Evolutionary conservation across 768 basidiomycete species (phyloP), one percentile per base, ranked within the genome.

Genomic region (Clavulina sp.): DNA sequence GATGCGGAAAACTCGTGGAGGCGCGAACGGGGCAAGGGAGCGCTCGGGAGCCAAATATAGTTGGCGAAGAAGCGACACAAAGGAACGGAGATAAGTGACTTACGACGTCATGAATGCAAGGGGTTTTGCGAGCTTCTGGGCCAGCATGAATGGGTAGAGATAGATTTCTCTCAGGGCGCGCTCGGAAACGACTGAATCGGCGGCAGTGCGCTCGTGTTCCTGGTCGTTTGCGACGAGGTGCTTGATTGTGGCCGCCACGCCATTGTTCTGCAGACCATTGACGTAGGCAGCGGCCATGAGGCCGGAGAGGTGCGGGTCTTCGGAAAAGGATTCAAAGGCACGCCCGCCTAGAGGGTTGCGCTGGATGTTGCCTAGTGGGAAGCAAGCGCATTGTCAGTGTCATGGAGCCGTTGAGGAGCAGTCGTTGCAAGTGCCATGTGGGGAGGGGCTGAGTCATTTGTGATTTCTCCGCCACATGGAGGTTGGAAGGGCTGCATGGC

Each of bases 341-440:
- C 28, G 36, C 4, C 63, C 63, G 18, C 62, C 60, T 1, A 61
- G 51, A 9, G 62, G 64, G 4, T 56, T 59, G 26, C 86, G 74
- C 63, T 86, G 85, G 48, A 84, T 85, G 61, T 89, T 88, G 61
- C 80, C 82, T n/a, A n/a, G n/a, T n/a, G n/a, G n/a, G n/a, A n/a
- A n/a, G n/a, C n/a, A n/a, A n/a, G n/a, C n/a, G n/a, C n/a, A n/a
- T n/a, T n/a, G n/a, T n/a, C n/a, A n/a, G n/a, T n/a, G n/a, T n/a
- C n/a, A n/a, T n/a, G n/a, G n/a, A n/a, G n/a, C n/a, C n/a, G n/a
- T n/a, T n/a, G n/a, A n/a, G n/a, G n/a, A n/a, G n/a, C n/a, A n/a
- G n/a, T n/a, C n/a, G n/a, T n/a, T n/a, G n/a, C n/a, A n/a, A n/a
- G n/a, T n/a, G n/a, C n/a, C n/a, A n/a, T n/a, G n/a, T n/a, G n/a